Conservation (phyloP, 306 rosid species). For the Vigna nakashimae region DNA sequence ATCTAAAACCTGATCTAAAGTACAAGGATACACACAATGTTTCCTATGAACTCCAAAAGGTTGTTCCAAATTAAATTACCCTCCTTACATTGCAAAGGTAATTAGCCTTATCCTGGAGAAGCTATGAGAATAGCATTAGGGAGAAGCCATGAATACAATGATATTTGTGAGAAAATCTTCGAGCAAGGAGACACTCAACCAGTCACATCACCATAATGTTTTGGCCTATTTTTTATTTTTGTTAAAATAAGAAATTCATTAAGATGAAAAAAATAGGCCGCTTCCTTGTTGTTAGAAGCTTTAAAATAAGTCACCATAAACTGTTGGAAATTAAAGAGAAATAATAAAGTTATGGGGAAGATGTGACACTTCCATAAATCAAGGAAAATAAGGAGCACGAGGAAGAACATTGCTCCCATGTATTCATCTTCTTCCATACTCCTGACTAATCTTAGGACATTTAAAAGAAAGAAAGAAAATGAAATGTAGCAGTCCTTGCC, state of each 20-base stretch:
- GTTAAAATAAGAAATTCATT: slow-evolving; percentile 15
- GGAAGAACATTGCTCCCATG: not conserved
- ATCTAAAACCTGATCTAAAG: not conserved
- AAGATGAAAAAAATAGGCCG: not conserved
- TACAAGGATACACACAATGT: not conserved
- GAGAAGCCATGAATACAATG: not conserved
- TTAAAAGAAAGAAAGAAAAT: not conserved
- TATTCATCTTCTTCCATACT: not conserved
- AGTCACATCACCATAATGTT: not conserved
- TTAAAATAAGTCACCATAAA: not conserved
- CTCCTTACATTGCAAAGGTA: not conserved
- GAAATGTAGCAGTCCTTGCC: not conserved
- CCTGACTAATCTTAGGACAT: not conserved
- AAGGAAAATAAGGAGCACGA: not conserved
- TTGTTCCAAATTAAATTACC: not conserved
- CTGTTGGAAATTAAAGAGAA: slow-evolving; percentile 3
- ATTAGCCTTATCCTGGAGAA: not conserved
- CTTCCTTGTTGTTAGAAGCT: not conserved
- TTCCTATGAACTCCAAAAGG: not conserved
- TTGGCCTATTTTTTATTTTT: not conserved
- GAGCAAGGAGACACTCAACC: not conserved
- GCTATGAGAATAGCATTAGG: not conserved
- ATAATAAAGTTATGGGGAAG: slow-evolving; percentile 12
- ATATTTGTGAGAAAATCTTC: not conserved
- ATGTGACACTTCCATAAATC: slow-evolving; percentile 6